Conservation (phyloP, 169 alveolate species). For the Plasmodium knowlesi region DNA sequence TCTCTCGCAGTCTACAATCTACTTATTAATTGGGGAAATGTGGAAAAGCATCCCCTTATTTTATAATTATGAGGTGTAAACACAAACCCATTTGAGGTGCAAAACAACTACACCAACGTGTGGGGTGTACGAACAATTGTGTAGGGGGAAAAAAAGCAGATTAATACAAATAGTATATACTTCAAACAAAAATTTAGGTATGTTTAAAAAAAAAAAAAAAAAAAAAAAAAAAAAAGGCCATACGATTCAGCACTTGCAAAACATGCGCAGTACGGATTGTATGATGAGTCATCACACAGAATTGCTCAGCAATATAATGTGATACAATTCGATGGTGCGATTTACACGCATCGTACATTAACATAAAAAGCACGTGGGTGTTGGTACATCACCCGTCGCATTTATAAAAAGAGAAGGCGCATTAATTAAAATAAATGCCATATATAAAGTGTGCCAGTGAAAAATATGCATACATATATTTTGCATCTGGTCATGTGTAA, state of each 20-base stretch:
- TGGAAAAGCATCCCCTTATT: neutral
- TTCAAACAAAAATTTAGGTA: constrained; percentile 2
- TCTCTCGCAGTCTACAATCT: neutral
- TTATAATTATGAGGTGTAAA: neutral
- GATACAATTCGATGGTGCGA: neutral
- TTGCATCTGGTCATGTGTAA: neutral
- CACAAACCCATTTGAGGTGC: neutral
- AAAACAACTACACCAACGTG: neutral
- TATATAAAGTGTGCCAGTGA: neutral
- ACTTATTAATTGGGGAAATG: neutral
- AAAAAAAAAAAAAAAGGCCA: constrained; percentile 6
- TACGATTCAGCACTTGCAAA: neutral
- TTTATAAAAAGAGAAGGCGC: neutral
- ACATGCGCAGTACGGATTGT: neutral
- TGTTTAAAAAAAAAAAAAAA: constrained; percentile 16
- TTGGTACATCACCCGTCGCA: neutral
- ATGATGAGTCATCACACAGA: neutral
- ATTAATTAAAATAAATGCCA: neutral
- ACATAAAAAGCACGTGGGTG: neutral
- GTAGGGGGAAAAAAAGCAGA: neutral
- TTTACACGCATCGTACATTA: neutral
- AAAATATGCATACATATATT: neutral
- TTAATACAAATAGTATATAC: constrained; percentile 12
- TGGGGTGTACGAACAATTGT: neutral
- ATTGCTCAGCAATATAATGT: neutral